These are phyloP conservation scores for Rhazya stricta DNA, from an alignment of 257 asterid genomes.

Conservation along the genomic window DNA sequence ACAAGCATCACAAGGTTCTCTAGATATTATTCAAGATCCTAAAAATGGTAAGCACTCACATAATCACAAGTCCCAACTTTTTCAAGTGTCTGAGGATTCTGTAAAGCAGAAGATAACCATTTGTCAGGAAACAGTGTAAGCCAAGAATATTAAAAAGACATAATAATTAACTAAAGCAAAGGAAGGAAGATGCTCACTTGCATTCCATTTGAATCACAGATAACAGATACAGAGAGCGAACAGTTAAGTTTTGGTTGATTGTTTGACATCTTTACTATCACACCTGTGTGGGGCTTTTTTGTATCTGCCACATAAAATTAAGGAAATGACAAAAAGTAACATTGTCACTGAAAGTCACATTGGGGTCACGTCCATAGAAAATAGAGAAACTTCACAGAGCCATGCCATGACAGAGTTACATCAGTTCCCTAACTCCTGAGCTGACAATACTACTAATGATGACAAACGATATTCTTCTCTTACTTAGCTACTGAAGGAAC, in stretches of 20 bases:
- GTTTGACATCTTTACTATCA: slow-evolving; percentile 62
- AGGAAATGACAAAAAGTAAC: slow-evolving; percentile 18
- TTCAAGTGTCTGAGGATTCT: slow-evolving; percentile 68
- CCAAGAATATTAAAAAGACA: slow-evolving; percentile 12
- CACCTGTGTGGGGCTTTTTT: slow-evolving; percentile 56
- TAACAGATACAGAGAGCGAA: slow-evolving; percentile 76
- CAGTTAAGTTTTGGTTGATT: slow-evolving; percentile 50
- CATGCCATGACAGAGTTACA: neutral
- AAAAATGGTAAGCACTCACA: slow-evolving; percentile 36
- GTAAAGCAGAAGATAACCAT: slow-evolving; percentile 22
- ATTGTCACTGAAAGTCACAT: slow-evolving; percentile 17
- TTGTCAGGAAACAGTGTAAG: slow-evolving; percentile 11
- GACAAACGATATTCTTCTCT: neutral
- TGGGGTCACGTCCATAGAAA: slow-evolving; percentile 7
- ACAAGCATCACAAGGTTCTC: neutral
- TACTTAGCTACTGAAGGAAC: neutral
- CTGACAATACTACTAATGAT: neutral
- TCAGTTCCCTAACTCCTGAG: slow-evolving; percentile 5
- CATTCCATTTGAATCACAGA: slow-evolving; percentile 61
- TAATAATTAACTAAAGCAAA: slow-evolving; percentile 1
- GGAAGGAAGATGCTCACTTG: slow-evolving; percentile 42
- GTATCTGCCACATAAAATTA: slow-evolving; percentile 54
- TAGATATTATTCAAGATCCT: neutral
- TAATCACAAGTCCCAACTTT: slow-evolving; percentile 65
- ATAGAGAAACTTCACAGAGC: neutral